Evolutionary conservation across 2,329 filamentous ascomycete genomes (phyloP), one percentile per base, ranked within the genome.

Genomic region (Aspergillus arachidicola): DNA sequence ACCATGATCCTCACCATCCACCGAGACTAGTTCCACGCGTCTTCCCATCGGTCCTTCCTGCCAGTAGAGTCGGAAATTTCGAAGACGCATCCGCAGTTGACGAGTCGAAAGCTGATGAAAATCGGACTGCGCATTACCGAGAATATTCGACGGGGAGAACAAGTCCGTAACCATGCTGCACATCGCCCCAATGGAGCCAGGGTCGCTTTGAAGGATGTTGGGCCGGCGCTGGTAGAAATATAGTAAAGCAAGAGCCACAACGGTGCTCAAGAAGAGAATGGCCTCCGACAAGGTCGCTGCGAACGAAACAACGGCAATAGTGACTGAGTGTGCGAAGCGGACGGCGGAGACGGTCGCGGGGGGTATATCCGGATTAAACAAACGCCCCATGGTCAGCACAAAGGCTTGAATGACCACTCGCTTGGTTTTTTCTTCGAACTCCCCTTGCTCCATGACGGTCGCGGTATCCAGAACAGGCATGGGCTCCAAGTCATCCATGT

Each of bases 21-120:
- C 67, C 0, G 70, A 68, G 0, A 76, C 64, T 26, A 76, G 73
- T 55, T 75, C 74, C 4, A 76, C 61, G 21, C 68, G 68, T 32
- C 69, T 68, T 14, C 74, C 74, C 11, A 63, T 58, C 4, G 71
- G 71, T 12, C 71, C 68, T 1, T 71, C 57, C 26, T 69, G 69
- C 75, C 75, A 76, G 58, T 70, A 66, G 7, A 74, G 71, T 12
- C 73, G 68, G 9, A 69, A 73, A 14, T 72, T 70, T 21, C 64
- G 69, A 34, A 76, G 70, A 11, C 75, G 70, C 19, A 67, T 69
- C 7, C 74, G 73, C 32, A 76, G 63, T 38, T 75, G 73, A 1
- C 73, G 71, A 0, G 75, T 76, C 3, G 75, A 76, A 34, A 72
- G 75, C 56, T 76, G 72, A 61, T 76, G 73, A 12, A 75, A 71